phyloP scores from a whole-genome alignment of 805 yeast species.

The Metschnikowia lachancei region DNA sequence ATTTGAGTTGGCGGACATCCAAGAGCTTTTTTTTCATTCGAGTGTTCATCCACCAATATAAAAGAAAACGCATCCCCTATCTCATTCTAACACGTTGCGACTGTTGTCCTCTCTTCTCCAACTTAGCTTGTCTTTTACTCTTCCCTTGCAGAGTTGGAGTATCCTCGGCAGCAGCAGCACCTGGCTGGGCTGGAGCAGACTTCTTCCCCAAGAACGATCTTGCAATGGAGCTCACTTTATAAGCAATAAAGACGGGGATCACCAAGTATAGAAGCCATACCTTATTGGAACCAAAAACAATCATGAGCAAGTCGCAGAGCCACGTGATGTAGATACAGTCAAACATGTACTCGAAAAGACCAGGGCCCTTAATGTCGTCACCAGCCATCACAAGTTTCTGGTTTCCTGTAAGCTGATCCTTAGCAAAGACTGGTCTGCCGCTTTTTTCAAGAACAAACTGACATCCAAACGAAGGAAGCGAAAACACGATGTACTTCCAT shows the following conservation, averaged over 20 bases:
- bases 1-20: too few species aligned
- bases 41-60: too few species aligned
- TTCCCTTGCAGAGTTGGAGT: conserved; percentile 8
- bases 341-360: conserved; percentile 70
- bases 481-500: conserved; percentile 30
- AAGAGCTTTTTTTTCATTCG: too few species aligned
- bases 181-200: conserved; percentile 3
- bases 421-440: conserved; percentile 57
- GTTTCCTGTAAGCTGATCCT: conserved; percentile 31
- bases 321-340: conserved; percentile 68
- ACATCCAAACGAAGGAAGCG: conserved; percentile 40
- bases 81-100: conserved; percentile 9
- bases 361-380: conserved; percentile 57
- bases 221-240: conserved; percentile 44
- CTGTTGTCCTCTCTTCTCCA: conserved; percentile 15
- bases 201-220: conserved; percentile 17
- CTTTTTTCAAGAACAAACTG: conserved; percentile 54
- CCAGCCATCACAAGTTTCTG: conserved; percentile 51
- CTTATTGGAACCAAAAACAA: conserved; percentile 52
- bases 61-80: not conserved
- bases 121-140: conserved; percentile 20
- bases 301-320: conserved; percentile 52
- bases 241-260: conserved; percentile 53
- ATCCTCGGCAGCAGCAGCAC: not conserved
- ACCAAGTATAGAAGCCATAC: conserved; percentile 56